A percentile compares a stretch with the other conserved stretches of the same genome.
These are phyloP conservation scores for Penicillium cataractarum DNA, from an alignment of 495 filamentous ascomycete species.

Conservation along the genomic window DNA sequence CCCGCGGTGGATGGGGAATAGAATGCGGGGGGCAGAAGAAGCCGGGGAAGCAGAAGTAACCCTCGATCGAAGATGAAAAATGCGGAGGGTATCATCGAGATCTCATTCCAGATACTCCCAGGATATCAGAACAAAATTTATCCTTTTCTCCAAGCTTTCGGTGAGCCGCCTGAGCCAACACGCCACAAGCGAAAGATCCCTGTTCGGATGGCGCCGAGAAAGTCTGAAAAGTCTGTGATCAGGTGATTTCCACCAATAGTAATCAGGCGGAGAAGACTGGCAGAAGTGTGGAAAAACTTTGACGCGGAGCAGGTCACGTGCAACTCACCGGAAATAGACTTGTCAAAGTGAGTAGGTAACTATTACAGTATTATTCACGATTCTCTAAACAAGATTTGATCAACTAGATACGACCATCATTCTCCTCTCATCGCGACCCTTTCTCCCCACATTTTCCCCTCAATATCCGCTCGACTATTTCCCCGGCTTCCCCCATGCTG, in stretches of 20 bases:
- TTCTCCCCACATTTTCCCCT: background rate
- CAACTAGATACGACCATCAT: background rate
- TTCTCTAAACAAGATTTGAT: too few species aligned
- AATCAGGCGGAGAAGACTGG: background rate
- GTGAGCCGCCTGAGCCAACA: background rate
- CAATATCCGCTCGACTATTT: background rate
- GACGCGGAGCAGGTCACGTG: slow-evolving; percentile 2
- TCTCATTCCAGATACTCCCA: background rate
- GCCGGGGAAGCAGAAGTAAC: background rate
- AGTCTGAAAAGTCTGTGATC: background rate
- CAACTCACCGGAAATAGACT: too few species aligned
- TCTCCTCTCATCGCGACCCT: background rate
- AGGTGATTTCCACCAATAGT: background rate
- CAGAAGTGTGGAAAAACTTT: slow-evolving; percentile 1
- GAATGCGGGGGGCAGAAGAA: background rate
- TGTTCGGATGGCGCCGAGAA: slow-evolving; percentile 10
- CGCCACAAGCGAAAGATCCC: slow-evolving; percentile 16
- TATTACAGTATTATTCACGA: too few species aligned
- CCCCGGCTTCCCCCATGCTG: background rate
- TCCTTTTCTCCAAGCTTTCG: background rate
- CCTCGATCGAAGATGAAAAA: background rate
- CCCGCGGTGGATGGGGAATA: slow-evolving; percentile 4
- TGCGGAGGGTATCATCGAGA: background rate
- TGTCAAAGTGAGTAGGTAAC: too few species aligned
- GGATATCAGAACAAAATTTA: background rate